Conservation (phyloP, 805 yeast genomes). For the Zygoascus ofunaensis region DNA sequence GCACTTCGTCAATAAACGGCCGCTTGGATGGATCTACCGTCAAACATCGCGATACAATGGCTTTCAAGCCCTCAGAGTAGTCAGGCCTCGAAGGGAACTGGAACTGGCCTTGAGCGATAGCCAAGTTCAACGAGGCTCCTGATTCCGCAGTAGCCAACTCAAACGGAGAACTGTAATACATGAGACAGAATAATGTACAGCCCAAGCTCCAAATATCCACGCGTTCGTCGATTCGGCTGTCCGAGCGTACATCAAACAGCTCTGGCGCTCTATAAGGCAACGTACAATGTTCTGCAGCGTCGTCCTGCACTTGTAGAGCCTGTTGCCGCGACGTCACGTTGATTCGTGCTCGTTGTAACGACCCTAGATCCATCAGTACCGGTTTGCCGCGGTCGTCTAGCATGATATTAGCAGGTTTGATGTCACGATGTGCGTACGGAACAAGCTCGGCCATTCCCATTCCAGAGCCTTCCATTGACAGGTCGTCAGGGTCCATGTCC, state of each 20-base stretch:
- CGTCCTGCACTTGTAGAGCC: constrained; percentile 69
- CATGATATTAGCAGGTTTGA: constrained; percentile 87
- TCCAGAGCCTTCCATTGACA: constrained; percentile 10
- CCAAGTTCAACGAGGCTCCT: constrained; percentile 75
- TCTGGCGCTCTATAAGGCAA: constrained; percentile 89
- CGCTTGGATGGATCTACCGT: constrained; percentile 51
- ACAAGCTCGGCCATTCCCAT: constrained; percentile 49
- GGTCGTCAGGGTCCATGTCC: constrained; percentile 22
- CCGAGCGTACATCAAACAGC: constrained; percentile 64
- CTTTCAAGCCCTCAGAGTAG: constrained; percentile 49
- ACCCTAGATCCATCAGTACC: constrained; percentile 77
- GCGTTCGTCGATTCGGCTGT: constrained; percentile 55
- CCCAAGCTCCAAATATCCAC: constrained; percentile 92
- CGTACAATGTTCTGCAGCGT: constrained; percentile 78
- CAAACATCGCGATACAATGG: constrained; percentile 52
- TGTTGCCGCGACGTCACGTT: constrained; percentile 50
- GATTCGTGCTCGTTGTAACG: constrained; percentile 57
- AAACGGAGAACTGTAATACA: constrained; percentile 79
- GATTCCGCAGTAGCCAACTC: constrained; percentile 70
- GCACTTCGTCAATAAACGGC: constrained; percentile 44
- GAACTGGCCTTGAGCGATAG: constrained; percentile 61
- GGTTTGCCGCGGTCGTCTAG: constrained; percentile 63
- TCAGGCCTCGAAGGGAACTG: constrained; percentile 43
- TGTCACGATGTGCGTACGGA: constrained; percentile 77
- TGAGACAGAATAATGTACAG: constrained; percentile 64